These are phyloP conservation scores for Noccaea bulbosa DNA, from an alignment of 345 rosid species.

Conservation along the genomic window DNA sequence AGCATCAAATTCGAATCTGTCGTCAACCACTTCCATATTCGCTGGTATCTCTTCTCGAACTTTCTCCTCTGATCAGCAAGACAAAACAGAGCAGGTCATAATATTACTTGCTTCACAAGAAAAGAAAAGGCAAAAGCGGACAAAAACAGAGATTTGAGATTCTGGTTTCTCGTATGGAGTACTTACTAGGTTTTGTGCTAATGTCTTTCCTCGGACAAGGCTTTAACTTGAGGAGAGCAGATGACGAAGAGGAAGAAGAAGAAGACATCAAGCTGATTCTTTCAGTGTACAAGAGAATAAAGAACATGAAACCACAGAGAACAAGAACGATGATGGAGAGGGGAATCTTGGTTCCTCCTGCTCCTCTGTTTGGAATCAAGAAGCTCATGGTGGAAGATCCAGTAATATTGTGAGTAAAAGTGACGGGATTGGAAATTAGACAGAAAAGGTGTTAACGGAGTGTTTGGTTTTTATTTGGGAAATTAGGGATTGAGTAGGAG, in stretches of 20 bases:
- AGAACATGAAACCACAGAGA: conserved; percentile 57
- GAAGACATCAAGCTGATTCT: conserved; percentile 51
- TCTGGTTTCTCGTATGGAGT: not conserved
- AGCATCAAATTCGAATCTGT: conserved; percentile 82
- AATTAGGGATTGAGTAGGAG: conserved; percentile 58
- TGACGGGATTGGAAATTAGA: not conserved
- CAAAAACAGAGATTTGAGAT: conserved; percentile 2
- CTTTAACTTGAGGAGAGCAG: conserved; percentile 48
- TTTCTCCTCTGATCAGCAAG: conserved; percentile 25
- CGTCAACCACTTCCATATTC: conserved; percentile 55
- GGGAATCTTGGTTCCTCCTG: conserved; percentile 62
- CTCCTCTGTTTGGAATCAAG: conserved; percentile 39
- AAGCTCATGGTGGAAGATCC: conserved; percentile 50
- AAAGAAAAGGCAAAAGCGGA: not conserved
- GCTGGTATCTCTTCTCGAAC: conserved; percentile 43
- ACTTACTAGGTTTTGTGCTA: conserved; percentile 62
- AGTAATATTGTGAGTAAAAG: not conserved
- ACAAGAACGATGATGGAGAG: conserved; percentile 52
- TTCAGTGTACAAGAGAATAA: conserved; percentile 70
- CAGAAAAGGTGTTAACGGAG: conserved; percentile 43
- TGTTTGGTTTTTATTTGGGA: conserved; percentile 35
- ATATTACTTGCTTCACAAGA: conserved; percentile 13
- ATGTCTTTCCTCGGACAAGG: conserved; percentile 55
- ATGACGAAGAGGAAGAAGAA: conserved; percentile 50
- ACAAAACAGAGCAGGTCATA: not conserved